A percentile compares a stretch with the other conserved stretches of the same genome.
Evolutionary conservation across 106 monocot species (phyloP).

Genomic region (Platanthera zijinensis): DNA sequence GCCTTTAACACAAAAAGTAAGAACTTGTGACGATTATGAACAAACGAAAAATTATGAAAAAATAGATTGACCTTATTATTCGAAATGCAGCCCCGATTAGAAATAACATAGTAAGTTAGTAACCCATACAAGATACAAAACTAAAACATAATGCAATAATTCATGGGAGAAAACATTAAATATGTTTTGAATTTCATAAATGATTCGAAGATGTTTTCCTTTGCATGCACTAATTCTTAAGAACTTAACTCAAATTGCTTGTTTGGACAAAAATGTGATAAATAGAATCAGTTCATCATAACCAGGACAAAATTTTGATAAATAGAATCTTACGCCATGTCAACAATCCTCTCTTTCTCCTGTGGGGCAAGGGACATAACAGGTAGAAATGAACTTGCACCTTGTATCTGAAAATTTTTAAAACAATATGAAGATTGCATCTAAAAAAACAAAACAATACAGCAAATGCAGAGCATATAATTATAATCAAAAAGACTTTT

Average conservation of each 20-base stretch:
- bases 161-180: no score
- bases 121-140: no score
- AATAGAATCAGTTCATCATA: background rate
- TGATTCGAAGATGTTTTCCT: no score
- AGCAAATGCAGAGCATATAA: background rate
- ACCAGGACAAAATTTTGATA: background rate
- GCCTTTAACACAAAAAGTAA: background rate
- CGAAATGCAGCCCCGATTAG: no score
- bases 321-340: conserved; percentile 83
- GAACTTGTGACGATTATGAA: background rate
- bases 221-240: no score
- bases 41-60: no score
- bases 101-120: no score
- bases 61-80: no score
- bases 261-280: no score
- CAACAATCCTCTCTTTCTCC: conserved; percentile 89
- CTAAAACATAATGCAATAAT: no score
- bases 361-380: conserved; percentile 99
- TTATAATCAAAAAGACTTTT: background rate
- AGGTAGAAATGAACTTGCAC: conserved; percentile 93
- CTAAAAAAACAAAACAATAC: conserved; percentile 4
- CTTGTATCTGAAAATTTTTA: conserved; percentile 61
- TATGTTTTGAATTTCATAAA: no score
- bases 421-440: conserved; percentile 1
- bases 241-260: no score